Base-by-base conservation (phyloP, 176 grass and related monocot species). In the Guadua angustifolia region DNA sequence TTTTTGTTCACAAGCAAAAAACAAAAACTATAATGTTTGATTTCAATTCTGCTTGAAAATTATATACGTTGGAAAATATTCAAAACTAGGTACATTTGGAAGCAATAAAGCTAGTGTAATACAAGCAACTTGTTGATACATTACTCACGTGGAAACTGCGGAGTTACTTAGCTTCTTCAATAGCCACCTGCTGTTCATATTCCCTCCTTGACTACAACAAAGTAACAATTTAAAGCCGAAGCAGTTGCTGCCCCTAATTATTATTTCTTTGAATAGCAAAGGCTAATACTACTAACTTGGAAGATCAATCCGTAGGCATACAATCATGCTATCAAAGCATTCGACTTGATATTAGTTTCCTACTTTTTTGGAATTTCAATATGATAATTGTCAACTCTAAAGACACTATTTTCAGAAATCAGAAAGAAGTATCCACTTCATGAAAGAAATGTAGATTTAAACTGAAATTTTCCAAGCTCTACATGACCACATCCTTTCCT, bases 101-200 rank as follows among this genome's bases (percentile, higher is more conserved):
- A 39, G 39, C 2, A 25, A 26, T 62, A 29, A 71, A 66, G 17
- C 13, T 12, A 19, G 26, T 52, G 35, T 1, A 67, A 82, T 53
- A 44, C 33, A 53, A 5, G 12, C 9, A 53, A 42, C 45, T 33
- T 53, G 33, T 63, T 39, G 46, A 56, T 63, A 64, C 7, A 52
- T 33, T 42, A 88, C 66, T 89, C 82, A 98, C 95, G 51, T 98
- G 92, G 22, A 95, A 98, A 79, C 82, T 90, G 81, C 92, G 86
- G 66, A 98, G 95, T 74, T 98, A 70, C 76, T 95, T 83, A 14
- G 87, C 89, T 70, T 98, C 95, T 90, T 98, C 88, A 88, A 59
- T 59, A 36, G 91, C 90, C 53, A 98, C 75, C 79, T 98, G 92
- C 24, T 88, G 89, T 38, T 98, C 95, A 67, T 98, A 95, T 83